phyloP scores from a whole-genome alignment of 1,284 basidiomycete species.

The Ceratobasidium papillatum region DNA sequence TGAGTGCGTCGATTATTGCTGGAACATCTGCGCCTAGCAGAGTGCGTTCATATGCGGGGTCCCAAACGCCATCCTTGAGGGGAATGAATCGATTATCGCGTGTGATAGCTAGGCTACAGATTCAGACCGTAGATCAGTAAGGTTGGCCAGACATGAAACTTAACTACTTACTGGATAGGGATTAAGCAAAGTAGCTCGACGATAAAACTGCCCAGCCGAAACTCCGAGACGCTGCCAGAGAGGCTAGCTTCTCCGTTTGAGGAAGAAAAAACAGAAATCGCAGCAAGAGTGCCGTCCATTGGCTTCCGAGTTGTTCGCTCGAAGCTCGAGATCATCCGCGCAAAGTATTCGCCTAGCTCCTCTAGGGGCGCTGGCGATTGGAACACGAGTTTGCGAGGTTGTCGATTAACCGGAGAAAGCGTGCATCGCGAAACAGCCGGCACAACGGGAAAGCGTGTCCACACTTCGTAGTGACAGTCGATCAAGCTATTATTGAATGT shows the following conservation, averaged over 20 bases:
- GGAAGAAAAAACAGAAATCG: conserved; percentile 48
- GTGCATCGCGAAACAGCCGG: conserved; percentile 58
- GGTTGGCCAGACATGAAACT: not conserved
- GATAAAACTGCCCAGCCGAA: conserved; percentile 39
- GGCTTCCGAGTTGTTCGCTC: conserved; percentile 63
- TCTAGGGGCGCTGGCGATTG: conserved; percentile 53
- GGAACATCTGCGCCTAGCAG: conserved; percentile 67
- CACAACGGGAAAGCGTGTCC: conserved; percentile 68
- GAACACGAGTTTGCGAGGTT: conserved; percentile 54
- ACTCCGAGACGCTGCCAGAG: not conserved
- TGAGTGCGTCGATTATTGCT: conserved; percentile 62
- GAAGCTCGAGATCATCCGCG: conserved; percentile 58
- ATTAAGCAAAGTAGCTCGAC: conserved; percentile 42
- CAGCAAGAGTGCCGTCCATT: conserved; percentile 56
- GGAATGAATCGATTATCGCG: conserved; percentile 69
- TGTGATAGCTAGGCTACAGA: conserved; percentile 58
- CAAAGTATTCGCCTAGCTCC: conserved; percentile 57
- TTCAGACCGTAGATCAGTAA: not conserved
- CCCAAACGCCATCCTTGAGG: conserved; percentile 67
- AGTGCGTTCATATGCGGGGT: conserved; percentile 61
- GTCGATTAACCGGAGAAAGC: conserved; percentile 53
- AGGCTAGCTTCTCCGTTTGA: not conserved
- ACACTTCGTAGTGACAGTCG: conserved; percentile 67
- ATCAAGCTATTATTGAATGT: conserved; percentile 62
- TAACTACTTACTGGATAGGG: conserved; percentile 38